These are phyloP conservation scores for Termitomyces titanicus DNA, from an alignment of 768 basidiomycete genomes.

Conservation along the genomic window DNA sequence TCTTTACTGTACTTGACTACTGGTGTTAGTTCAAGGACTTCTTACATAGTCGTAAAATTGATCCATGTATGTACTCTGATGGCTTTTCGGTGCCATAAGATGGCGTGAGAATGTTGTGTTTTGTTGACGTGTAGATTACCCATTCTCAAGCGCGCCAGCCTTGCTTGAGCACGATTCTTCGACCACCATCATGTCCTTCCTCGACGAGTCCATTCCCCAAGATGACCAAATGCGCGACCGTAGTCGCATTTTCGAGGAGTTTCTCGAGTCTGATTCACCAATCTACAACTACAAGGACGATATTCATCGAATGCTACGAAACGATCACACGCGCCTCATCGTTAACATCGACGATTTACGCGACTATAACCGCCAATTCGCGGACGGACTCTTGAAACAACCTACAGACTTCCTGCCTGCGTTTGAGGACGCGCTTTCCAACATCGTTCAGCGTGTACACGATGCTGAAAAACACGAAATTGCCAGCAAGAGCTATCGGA, in stretches of 20 bases:
- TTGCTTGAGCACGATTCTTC: background rate
- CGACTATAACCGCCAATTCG: slow-evolving; percentile 84
- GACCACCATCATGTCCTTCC: slow-evolving; percentile 33
- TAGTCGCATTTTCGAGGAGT: slow-evolving; percentile 78
- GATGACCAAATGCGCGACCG: slow-evolving; percentile 75
- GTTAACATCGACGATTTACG: slow-evolving; percentile 96
- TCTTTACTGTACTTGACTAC: background rate
- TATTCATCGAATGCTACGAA: slow-evolving; percentile 77
- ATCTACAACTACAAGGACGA: slow-evolving; percentile 83
- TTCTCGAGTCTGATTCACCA: slow-evolving; percentile 65
- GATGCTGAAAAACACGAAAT: slow-evolving; percentile 82
- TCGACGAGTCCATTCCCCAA: slow-evolving; percentile 60
- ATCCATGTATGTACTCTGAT: no score
- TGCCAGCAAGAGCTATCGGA: slow-evolving; percentile 73
- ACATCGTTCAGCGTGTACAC: slow-evolving; percentile 69
- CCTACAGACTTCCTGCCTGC: slow-evolving; percentile 87
- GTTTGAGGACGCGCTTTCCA: slow-evolving; percentile 79
- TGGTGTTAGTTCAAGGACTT: background rate
- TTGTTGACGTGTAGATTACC: slow-evolving; percentile 10
- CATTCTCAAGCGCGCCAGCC: background rate
- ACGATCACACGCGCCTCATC: slow-evolving; percentile 82
- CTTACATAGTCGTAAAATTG: background rate
- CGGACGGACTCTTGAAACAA: slow-evolving; percentile 85
- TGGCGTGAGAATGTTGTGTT: slow-evolving; percentile 11
- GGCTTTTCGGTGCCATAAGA: background rate